Evolutionary conservation across 129 eudicot genomes (phyloP).

Genomic region (Helichrysum umbraculigerum): DNA sequence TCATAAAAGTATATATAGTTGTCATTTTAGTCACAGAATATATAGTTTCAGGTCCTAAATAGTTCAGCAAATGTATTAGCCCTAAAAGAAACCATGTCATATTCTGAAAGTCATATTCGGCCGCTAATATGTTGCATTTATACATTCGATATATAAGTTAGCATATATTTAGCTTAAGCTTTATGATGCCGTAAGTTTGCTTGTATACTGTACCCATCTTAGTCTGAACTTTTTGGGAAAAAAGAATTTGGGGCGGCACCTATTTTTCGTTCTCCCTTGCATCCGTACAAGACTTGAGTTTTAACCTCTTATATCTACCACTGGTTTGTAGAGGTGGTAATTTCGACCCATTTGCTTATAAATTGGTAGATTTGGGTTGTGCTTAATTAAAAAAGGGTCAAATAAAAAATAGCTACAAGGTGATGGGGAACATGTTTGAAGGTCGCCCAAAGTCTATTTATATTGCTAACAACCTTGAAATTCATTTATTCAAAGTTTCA

Average conservation of each 20-base stretch:
- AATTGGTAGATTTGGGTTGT: not conserved
- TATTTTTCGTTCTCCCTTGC: not conserved
- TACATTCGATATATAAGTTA: not conserved
- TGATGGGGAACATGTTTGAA: not conserved
- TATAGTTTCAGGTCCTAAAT: not conserved
- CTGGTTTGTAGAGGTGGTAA: not conserved
- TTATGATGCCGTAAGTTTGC: conserved; percentile 1
- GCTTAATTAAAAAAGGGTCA: not conserved
- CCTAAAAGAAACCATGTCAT: conserved; percentile 13
- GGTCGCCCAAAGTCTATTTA: not conserved
- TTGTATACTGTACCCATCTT: conserved; percentile 8
- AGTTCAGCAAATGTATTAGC: not conserved
- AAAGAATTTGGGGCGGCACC: not conserved
- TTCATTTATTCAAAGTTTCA: not conserved
- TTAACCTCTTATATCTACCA: not conserved
- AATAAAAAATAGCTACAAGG: not conserved
- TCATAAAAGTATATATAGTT: not conserved
- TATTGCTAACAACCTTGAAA: not conserved
- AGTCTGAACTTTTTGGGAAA: conserved; percentile 10
- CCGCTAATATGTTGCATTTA: conserved; percentile 20
- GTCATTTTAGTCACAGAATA: conserved; percentile 1
- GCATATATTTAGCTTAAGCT: not conserved
- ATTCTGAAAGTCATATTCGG: not conserved
- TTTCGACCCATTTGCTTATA: not conserved
- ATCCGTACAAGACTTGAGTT: not conserved